Base-by-base conservation (phyloP, 1,284 basidiomycete species). In the Coniferiporia sulphurascens region DNA sequence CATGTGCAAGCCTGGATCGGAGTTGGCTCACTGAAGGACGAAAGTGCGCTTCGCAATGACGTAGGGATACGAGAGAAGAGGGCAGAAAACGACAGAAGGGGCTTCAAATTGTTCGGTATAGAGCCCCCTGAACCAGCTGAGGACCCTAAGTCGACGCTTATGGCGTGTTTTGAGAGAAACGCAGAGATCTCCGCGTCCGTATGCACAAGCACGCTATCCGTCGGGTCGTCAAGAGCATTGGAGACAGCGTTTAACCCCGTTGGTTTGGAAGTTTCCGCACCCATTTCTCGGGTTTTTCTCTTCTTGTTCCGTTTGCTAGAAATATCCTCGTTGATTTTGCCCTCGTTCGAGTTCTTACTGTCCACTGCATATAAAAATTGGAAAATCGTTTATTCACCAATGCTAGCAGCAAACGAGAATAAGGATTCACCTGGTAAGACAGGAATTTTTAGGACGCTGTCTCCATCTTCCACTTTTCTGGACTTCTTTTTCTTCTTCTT, bases 1-100 rank as follows among this genome's bases (percentile, higher is more conserved):
- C 96, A 99, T 36, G 95, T 88, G 68, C 93, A 97, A 4, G 94
- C 88, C 72, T 99, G 96, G 61, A 99, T 95, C 0, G 96, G 94
- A 0, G 95, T 97, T 0, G 97, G 97, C 67, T 91, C 86, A 60
- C 86, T 83, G 77, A 96, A 99, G 8, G 79, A 74, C 60, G 72
- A 74, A 62, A 94, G 87, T 19, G 85, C 89, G 9, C 72, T 72
- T 60, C 78, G 80, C 22, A 95, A 79, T 12, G 78, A 74, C 4
- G 77, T 72, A 13, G 89, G 85, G 57, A 96, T 81, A 44, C 78
- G 76, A 35, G 56, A 51, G 4, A 84, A 77, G 1, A 94, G 79
- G 63, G 90, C 85, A 49, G 81, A 74, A 72, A 99, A 97, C 8
- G 85, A 80, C 50, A 92, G 79, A 61, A 94, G 78, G n/a, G 95